These are phyloP conservation scores for Lachancea mirantina DNA, from an alignment of 805 yeast species.

Conservation along the genomic window DNA sequence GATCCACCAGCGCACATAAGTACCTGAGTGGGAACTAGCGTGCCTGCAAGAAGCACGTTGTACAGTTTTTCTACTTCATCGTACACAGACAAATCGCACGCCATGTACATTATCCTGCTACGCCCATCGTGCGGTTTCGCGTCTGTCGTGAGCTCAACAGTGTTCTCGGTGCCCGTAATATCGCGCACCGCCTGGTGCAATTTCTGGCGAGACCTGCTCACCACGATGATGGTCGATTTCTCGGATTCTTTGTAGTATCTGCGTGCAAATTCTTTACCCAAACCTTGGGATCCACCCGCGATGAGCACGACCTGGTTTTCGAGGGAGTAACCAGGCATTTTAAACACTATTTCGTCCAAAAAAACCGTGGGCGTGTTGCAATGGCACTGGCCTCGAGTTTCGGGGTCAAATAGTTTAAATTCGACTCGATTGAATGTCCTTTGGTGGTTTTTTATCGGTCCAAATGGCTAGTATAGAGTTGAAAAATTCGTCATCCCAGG, in stretches of 20 bases:
- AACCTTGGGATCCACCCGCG: slow-evolving; percentile 94
- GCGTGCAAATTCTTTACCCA: slow-evolving; percentile 73
- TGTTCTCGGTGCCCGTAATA: slow-evolving; percentile 25
- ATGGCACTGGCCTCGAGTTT: too few species aligned
- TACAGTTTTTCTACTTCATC: slow-evolving; percentile 36
- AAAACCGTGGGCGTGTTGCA: too few species aligned
- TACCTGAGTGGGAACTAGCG: slow-evolving; percentile 56
- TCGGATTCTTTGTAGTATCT: slow-evolving; percentile 33
- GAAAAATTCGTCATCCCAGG: neutral
- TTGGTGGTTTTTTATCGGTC: too few species aligned
- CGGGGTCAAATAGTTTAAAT: too few species aligned
- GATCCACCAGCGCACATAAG: slow-evolving; percentile 87
- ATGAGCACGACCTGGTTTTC: slow-evolving; percentile 55
- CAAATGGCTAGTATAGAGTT: too few species aligned
- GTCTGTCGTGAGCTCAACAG: slow-evolving; percentile 20
- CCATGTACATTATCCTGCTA: slow-evolving; percentile 37
- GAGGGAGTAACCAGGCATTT: slow-evolving; percentile 23
- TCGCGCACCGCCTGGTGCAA: slow-evolving; percentile 43
- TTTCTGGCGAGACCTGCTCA: slow-evolving; percentile 67
- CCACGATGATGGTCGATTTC: slow-evolving; percentile 45
- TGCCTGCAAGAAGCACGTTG: slow-evolving; percentile 21
- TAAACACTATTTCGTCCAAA: neutral
- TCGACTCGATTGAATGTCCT: too few species aligned
- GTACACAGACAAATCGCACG: slow-evolving; percentile 62
- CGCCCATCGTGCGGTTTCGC: neutral